A percentile compares a stretch with the other conserved stretches of the same genome.
phyloP scores from a whole-genome alignment of 1,139 yeast species.

The Candida albicans region DNA sequence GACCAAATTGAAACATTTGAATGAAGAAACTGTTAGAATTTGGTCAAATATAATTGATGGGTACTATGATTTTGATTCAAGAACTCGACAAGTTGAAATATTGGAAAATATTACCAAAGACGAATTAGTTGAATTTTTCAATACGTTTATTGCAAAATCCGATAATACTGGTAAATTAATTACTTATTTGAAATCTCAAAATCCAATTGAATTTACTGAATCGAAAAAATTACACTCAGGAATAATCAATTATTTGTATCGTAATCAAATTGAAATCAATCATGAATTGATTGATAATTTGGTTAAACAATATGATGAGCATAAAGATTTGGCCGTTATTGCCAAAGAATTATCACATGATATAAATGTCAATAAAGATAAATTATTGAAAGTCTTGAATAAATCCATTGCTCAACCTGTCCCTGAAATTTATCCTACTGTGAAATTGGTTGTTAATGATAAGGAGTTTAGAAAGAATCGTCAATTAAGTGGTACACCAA shows the following conservation, averaged over 20 bases:
- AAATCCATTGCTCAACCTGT: conserved; percentile 20
- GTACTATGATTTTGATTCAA: conserved; percentile 67
- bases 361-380: conserved; percentile 8
- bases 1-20: conserved; percentile 72
- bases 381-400: conserved; percentile 15
- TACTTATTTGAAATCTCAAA: conserved; percentile 69
- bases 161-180: conserved; percentile 49
- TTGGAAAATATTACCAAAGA: conserved; percentile 53
- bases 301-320: conserved; percentile 21
- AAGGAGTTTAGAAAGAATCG: conserved; percentile 27
- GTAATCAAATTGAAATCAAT: conserved; percentile 23
- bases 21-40: conserved; percentile 69
- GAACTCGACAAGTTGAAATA: conserved; percentile 56
- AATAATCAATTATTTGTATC: conserved; percentile 27
- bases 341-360: conserved; percentile 14
- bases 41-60: conserved; percentile 74
- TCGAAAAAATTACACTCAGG: conserved; percentile 29
- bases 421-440: conserved; percentile 32
- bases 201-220: conserved; percentile 26
- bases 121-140: conserved; percentile 59
- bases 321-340: conserved; percentile 16
- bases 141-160: conserved; percentile 40
- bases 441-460: conserved; percentile 20
- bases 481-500: conserved; percentile 31
- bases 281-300: conserved; percentile 29